Percentiles rank a stretch among this genome's conserved stretches.
Conservation (phyloP, 306 rosid genomes). For the Sophora flavescens region DNA sequence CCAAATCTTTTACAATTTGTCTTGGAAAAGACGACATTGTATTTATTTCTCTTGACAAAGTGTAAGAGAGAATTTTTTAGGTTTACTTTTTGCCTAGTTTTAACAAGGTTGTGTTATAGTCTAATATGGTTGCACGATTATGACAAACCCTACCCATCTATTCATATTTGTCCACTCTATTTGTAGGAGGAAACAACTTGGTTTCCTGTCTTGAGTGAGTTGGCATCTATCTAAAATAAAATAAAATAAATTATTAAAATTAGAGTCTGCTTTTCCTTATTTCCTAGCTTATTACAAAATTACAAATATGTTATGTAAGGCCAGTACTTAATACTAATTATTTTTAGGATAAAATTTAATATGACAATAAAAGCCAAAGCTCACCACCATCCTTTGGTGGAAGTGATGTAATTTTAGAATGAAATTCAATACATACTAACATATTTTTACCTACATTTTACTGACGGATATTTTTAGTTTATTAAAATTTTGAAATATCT, state of each 20-base stretch:
- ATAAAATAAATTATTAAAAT: neutral
- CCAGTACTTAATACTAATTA: no score
- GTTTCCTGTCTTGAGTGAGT: no score
- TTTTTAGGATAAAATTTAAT: no score
- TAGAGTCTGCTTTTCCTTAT: neutral
- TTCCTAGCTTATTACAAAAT: no score
- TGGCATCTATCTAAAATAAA: neutral
- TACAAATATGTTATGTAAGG: no score
- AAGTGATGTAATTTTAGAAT: no score
- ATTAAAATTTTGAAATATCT: neutral
- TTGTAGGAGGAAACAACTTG: neutral
- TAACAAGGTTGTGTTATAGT: neutral
- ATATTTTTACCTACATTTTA: no score
- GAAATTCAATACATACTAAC: no score
- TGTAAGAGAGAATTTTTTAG: neutral
- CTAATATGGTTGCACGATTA: neutral
- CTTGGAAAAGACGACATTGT: neutral
- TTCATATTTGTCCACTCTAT: neutral
- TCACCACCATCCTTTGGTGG: no score
- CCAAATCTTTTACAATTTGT: neutral
- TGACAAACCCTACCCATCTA: neutral
- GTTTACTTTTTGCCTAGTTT: neutral
- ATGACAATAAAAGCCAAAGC: no score
- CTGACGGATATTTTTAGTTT: no score
- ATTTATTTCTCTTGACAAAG: neutral